Base-by-base conservation (phyloP, 1,284 basidiomycete species). In the Hemileia vastatrix region DNA sequence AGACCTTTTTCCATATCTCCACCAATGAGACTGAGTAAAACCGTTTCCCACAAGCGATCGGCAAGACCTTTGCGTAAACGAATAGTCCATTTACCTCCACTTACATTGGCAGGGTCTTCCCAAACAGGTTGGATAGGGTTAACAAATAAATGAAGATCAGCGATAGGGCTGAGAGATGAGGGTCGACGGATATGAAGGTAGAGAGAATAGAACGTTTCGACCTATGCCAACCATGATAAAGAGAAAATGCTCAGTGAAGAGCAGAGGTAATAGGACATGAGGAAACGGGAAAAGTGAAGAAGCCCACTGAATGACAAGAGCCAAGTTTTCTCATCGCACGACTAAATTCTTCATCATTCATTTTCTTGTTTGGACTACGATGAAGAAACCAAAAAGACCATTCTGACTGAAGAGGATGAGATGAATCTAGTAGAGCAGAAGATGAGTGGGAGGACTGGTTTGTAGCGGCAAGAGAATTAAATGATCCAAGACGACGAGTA, bases 81-180 rank as follows among this genome's bases (percentile, higher is more conserved):
- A 65, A 92, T 83, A 66, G 88, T 88, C 88, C 89, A 92, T 77
- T 91, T 91, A n/a, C 89, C 89, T 27, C 89, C 89, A n/a, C 82
- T 76, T 55, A 86, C 78, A 76, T 92, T 92, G 60, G 89, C 79
- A 1, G 88, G 87, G 76, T 91, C 90, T 75, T 92, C 89, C 89
- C 90, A 92, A 6, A 91, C 86, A 1, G 90, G 89, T 62, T 88
- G 81, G 57, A 92, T 80, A 52, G 85, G 86, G 2, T 83, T 79
- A 72, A 90, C 88, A 78, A 92, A 92, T 65, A 92, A 81, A 53
- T 91, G 83, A 67, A 88, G 88, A 76, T 90, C 87, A 4, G 87
- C 88, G 3, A 87, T 89, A 18, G 88, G 86, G 21, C 82, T 79
- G 27, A 88, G 80, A 6, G 80, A 79, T 2, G 86, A 87, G 0